Conservation (phyloP, 75 land plant genomes). For the Chamaecyparis obtusa region DNA sequence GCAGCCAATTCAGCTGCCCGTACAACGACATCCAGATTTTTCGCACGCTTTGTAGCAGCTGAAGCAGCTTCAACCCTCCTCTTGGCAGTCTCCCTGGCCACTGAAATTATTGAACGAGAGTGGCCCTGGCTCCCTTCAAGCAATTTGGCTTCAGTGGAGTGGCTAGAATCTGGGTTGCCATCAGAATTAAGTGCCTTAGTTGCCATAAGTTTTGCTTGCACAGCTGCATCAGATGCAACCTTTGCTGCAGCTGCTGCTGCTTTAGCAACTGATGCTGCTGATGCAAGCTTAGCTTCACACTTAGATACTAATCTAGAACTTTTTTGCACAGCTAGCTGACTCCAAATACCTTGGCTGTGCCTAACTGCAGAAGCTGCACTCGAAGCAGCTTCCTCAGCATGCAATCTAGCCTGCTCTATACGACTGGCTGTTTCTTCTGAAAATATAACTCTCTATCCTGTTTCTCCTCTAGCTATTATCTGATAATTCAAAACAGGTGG, state of each 20-base stretch:
- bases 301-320: conserved; percentile 46
- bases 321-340: conserved; percentile 38
- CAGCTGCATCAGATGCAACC: conserved; percentile 75
- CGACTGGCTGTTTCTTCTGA: conserved; percentile 40
- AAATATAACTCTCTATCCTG: conserved; percentile 16
- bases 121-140: conserved; percentile 16
- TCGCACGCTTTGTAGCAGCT: conserved; percentile 66
- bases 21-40: conserved; percentile 81
- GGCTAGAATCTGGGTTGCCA: conserved; percentile 9
- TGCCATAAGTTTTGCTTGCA: conserved; percentile 69
- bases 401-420: conserved; percentile 47
- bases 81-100: conserved; percentile 63
- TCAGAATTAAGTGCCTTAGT: conserved; percentile 46
- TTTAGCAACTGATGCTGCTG: conserved; percentile 86
- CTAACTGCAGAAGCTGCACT: conserved; percentile 54
- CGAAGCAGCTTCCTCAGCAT: conserved; percentile 70
- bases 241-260: conserved; percentile 88
- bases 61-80: conserved; percentile 67
- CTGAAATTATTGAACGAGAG: conserved; percentile 40
- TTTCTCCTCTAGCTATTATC: conserved; percentile 6
- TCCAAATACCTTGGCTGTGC: conserved; percentile 69
- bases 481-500: conserved; percentile 4
- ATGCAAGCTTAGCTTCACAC: conserved; percentile 52
- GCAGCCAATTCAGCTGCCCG: conserved; percentile 92
- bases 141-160: conserved; percentile 7